These are phyloP conservation scores for Diaporthe caulivora DNA, from an alignment of 2,329 filamentous ascomycete genomes.

Conservation along the genomic window DNA sequence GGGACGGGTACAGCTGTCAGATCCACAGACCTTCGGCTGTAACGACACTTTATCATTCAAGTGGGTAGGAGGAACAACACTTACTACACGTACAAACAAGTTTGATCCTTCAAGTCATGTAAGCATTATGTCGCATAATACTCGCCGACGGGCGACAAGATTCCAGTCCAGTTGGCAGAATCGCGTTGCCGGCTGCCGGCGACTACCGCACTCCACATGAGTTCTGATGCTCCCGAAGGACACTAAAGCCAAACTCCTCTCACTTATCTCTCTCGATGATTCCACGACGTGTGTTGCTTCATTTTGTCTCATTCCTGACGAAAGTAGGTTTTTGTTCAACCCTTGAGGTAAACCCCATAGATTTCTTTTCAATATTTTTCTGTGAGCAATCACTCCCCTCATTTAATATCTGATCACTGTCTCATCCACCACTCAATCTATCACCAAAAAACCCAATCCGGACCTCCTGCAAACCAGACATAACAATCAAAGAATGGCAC, in stretches of 20 bases:
- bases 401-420: not conserved
- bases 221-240: slow-evolving; percentile 1
- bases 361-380: not conserved
- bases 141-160: not conserved
- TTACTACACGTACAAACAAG: not conserved
- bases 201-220: slow-evolving; percentile 29
- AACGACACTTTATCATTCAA: too few relatives aligned
- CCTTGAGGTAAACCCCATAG: not conserved
- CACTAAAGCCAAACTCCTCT: not conserved
- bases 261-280: not conserved
- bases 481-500: slow-evolving; percentile 33
- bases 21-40: not conserved
- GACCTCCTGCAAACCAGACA: not conserved
- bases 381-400: not conserved
- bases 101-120: not conserved
- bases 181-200: slow-evolving; percentile 17
- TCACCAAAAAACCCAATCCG: slow-evolving; percentile 13
- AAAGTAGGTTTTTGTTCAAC: not conserved
- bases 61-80: too few relatives aligned
- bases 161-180: not conserved
- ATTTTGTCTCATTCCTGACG: slow-evolving; percentile 20
- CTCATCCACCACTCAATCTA: slow-evolving; percentile 1
- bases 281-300: slow-evolving; percentile 8
- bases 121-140: not conserved
- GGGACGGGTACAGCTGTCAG: not conserved